These are phyloP conservation scores for Hanseniaspora gamundiae DNA, from an alignment of 1,139 yeast genomes.

Conservation along the genomic window DNA sequence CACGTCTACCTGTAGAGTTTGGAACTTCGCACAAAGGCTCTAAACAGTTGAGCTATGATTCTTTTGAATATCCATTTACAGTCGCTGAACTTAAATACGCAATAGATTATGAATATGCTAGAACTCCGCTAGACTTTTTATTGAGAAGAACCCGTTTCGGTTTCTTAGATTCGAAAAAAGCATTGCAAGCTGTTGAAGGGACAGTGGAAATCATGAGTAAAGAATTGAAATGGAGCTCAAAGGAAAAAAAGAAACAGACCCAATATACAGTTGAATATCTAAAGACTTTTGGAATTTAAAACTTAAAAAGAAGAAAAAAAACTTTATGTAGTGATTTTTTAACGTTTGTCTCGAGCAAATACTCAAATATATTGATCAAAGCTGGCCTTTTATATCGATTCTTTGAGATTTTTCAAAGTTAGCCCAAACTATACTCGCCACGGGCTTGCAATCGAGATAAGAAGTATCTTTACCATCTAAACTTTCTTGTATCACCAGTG, in stretches of 20 bases:
- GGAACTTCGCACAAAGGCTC: constrained; percentile 28
- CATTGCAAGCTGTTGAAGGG: constrained; percentile 68
- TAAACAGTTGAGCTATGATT: constrained; percentile 22
- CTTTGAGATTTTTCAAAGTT: constrained; percentile 38
- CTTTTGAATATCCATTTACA: constrained; percentile 78
- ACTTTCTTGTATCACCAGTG: constrained; percentile 27
- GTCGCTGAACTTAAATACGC: constrained; percentile 85
- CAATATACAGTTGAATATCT: constrained; percentile 43
- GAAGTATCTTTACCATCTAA: constrained; percentile 22
- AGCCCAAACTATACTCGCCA: constrained; percentile 33
- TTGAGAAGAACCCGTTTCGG: constrained; percentile 93
- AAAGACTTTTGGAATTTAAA: constrained; percentile 40
- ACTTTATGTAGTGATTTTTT: too few species aligned
- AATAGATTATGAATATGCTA: constrained; percentile 69
- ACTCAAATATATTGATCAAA: constrained; percentile 24
- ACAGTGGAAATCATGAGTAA: constrained; percentile 78
- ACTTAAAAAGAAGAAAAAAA: too few species aligned
- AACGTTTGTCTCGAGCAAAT: neutral
- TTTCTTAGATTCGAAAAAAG: constrained; percentile 79
- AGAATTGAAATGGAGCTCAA: constrained; percentile 63
- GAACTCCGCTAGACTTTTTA: constrained; percentile 82
- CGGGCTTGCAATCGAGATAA: constrained; percentile 28
- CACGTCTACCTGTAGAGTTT: constrained; percentile 51
- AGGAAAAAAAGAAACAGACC: constrained; percentile 45
- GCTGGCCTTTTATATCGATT: constrained; percentile 89